phyloP scores from a whole-genome alignment of 306 rosid species.

The Pachyrhizus erosus region DNA sequence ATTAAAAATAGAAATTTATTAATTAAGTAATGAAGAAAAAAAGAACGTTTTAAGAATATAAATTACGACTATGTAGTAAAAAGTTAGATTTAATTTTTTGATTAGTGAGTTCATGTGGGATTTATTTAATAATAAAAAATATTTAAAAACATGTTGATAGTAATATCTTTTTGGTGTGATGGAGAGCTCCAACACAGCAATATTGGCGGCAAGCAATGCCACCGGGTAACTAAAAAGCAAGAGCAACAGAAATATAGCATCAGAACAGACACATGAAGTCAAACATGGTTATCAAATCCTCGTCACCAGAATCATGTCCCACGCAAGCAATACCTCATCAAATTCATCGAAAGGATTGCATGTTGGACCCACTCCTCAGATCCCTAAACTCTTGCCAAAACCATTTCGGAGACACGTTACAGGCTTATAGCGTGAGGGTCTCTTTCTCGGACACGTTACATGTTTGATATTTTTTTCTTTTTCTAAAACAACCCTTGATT shows the following conservation, averaged over 20 bases:
- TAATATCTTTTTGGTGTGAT: neutral
- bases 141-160: neutral
- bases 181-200: neutral
- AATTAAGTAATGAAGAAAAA: too few species aligned
- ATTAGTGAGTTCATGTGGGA: too few species aligned
- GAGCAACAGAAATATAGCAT: neutral
- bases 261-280: too few species aligned
- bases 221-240: neutral
- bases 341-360: slow-evolving; percentile 18
- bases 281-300: slow-evolving; percentile 20
- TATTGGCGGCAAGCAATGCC: neutral
- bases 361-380: slow-evolving; percentile 3
- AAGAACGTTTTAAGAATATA: too few species aligned
- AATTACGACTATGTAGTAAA: too few species aligned
- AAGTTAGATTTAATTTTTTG: too few species aligned
- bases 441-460: slow-evolving; percentile 21
- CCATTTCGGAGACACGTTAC: slow-evolving; percentile 10
- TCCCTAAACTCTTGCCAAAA: too few species aligned
- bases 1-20: too few species aligned
- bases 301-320: slow-evolving; percentile 35
- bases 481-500: too few species aligned
- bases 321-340: neutral
- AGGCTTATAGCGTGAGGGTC: neutral
- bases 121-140: too few species aligned
- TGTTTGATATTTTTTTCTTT: neutral